These are phyloP conservation scores for Neoboletus magnificus DNA, from an alignment of 768 basidiomycete species.

Conservation along the genomic window DNA sequence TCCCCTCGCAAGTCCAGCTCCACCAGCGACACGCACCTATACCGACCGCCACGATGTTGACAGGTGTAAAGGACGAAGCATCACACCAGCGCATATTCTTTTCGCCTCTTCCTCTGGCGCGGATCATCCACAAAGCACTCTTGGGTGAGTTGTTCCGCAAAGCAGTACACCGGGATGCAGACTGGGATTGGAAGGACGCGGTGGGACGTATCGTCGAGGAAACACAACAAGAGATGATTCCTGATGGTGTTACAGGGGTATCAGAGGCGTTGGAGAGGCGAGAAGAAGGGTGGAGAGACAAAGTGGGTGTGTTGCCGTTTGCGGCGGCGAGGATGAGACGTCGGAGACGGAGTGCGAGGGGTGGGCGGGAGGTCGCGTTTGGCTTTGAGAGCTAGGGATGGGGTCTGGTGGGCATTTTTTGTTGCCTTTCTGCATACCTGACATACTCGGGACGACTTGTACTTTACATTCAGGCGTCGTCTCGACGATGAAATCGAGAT, in stretches of 20 bases:
- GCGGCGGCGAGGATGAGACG: conserved; percentile 26
- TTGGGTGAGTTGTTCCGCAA: conserved; percentile 23
- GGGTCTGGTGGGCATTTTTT: neutral
- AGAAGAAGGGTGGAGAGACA: neutral
- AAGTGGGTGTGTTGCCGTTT: conserved; percentile 11
- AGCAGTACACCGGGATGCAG: conserved; percentile 8
- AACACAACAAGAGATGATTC: conserved; percentile 20
- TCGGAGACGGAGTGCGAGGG: conserved; percentile 16
- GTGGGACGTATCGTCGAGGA: conserved; percentile 14
- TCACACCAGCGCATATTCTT: conserved; percentile 5
- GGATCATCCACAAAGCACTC: conserved; percentile 20
- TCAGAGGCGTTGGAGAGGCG: neutral
- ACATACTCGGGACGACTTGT: neutral
- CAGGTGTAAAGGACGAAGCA: neutral
- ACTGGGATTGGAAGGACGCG: conserved; percentile 26
- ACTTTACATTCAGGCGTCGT: neutral
- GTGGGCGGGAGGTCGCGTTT: conserved; percentile 18
- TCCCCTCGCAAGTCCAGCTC: neutral
- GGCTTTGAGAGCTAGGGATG: conserved; percentile 3
- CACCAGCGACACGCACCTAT: neutral
- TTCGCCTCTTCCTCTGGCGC: conserved; percentile 20
- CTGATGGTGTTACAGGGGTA: neutral
- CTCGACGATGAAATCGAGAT: neutral
- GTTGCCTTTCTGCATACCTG: no score
- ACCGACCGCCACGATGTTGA: conserved; percentile 19